Conservation (phyloP, 2,329 filamentous ascomycete species). For the Aspergillus ustus region DNA sequence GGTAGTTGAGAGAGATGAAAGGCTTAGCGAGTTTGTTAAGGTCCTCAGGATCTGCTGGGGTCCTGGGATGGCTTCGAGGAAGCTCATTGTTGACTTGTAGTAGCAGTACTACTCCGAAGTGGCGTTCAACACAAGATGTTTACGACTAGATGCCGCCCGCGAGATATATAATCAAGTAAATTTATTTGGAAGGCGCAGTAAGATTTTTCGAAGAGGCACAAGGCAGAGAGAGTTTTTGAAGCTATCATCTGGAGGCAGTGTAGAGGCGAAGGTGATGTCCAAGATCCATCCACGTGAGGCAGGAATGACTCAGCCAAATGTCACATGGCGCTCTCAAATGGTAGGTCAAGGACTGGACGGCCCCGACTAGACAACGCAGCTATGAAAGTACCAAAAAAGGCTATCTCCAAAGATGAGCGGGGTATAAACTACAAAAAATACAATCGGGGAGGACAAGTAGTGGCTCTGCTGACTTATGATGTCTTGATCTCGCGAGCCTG, state of each 20-base stretch:
- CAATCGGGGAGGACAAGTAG: slow-evolving; percentile 1
- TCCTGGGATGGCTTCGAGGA: slow-evolving; percentile 35
- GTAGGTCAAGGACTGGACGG: too few species aligned
- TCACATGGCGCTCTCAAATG: slow-evolving; percentile 8
- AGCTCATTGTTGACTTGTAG: slow-evolving; percentile 1
- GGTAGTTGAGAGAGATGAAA: slow-evolving; percentile 28
- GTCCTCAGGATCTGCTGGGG: slow-evolving; percentile 42
- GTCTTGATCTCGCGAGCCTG: slow-evolving; percentile 1
- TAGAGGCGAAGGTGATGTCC: not conserved
- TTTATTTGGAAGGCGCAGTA: not conserved
- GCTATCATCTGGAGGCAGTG: not conserved
- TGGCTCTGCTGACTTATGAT: not conserved
- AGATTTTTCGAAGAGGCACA: not conserved
- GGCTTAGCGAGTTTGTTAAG: slow-evolving; percentile 36
- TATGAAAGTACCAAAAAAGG: not conserved
- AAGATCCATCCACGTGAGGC: slow-evolving; percentile 1
- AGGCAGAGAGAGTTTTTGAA: not conserved
- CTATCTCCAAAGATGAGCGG: slow-evolving; percentile 5
- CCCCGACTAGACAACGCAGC: too few species aligned
- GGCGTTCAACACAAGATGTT: not conserved
- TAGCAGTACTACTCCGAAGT: not conserved
- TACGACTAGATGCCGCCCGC: not conserved
- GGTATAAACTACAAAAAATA: slow-evolving; percentile 9
- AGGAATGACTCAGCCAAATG: slow-evolving; percentile 9
- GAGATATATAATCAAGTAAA: not conserved